Evolutionary conservation across 1,139 yeast genomes (phyloP).

Genomic region (Pichia sp.): DNA sequence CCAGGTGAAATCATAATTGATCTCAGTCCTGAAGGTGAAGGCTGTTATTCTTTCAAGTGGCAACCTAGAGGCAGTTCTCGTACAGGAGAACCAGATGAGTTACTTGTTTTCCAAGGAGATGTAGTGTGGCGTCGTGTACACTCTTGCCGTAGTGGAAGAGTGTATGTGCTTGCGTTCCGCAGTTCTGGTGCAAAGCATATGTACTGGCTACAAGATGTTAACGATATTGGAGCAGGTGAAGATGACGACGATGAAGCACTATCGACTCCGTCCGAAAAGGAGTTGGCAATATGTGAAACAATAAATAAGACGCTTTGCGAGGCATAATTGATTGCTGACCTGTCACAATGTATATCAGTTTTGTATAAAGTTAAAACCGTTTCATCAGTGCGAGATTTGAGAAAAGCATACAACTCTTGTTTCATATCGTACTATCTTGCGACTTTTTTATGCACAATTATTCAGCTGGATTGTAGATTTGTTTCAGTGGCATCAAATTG

Average conservation of each 20-base stretch:
- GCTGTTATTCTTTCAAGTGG: slow-evolving; percentile 57
- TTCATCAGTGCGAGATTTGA: too few species aligned
- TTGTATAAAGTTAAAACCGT: background rate
- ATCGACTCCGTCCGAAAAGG: slow-evolving; percentile 5
- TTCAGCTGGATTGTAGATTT: too few species aligned
- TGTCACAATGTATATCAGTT: background rate
- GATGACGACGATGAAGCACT: slow-evolving; percentile 39
- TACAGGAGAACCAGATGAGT: slow-evolving; percentile 49
- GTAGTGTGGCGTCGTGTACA: slow-evolving; percentile 72
- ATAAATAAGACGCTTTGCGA: slow-evolving; percentile 8
- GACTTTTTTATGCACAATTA: too few species aligned
- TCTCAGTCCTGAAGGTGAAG: slow-evolving; percentile 52
- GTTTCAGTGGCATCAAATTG: too few species aligned
- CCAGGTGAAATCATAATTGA: slow-evolving; percentile 68
- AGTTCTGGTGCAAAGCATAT: slow-evolving; percentile 79
- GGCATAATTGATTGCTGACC: background rate
- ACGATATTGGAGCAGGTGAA: slow-evolving; percentile 32
- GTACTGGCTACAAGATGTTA: slow-evolving; percentile 87
- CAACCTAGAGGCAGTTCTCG: slow-evolving; percentile 40
- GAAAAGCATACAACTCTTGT: too few species aligned
- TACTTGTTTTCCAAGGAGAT: slow-evolving; percentile 87
- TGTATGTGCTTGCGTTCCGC: slow-evolving; percentile 71
- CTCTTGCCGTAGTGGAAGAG: slow-evolving; percentile 77
- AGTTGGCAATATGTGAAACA: background rate
- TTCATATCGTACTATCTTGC: too few species aligned